Evolutionary conservation across 305 asterid species (phyloP).

Genomic region (Plantago lanceolata): DNA sequence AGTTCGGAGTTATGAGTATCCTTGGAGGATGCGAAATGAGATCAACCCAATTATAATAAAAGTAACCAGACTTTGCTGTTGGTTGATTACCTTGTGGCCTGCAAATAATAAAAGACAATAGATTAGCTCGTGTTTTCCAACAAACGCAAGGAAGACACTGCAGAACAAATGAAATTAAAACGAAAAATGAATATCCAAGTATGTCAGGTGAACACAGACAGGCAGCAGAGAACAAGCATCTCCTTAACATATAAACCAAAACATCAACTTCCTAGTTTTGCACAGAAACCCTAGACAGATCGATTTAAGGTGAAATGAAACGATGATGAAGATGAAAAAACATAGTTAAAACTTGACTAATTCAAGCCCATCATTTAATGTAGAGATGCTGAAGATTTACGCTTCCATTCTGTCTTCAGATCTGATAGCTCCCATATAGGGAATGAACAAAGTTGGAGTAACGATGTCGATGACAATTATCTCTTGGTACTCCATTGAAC

Average conservation of each 20-base stretch:
- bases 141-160: conserved; percentile 18
- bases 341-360: neutral
- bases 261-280: neutral
- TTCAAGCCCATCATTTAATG: neutral
- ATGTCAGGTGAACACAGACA: neutral
- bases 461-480: neutral
- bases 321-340: neutral
- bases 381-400: conserved; percentile 7
- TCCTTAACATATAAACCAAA: conserved; percentile 10
- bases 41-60: conserved; percentile 31
- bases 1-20: conserved; percentile 16
- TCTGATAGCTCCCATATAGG: neutral
- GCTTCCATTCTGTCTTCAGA: neutral
- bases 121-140: conserved; percentile 23
- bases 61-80: conserved; percentile 33
- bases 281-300: neutral
- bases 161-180: conserved; percentile 7
- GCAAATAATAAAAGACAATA: conserved; percentile 37
- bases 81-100: conserved; percentile 77
- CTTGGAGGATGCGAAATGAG: conserved; percentile 14
- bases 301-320: conserved; percentile 1
- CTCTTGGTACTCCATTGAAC: neutral
- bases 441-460: neutral
- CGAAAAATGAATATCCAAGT: conserved; percentile 6
- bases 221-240: neutral